A percentile compares a stretch with the other conserved stretches of the same genome.
Evolutionary conservation across 371 early-diverging fungal species (phyloP).

Genomic region (Syncephalastrum racemosum): DNA sequence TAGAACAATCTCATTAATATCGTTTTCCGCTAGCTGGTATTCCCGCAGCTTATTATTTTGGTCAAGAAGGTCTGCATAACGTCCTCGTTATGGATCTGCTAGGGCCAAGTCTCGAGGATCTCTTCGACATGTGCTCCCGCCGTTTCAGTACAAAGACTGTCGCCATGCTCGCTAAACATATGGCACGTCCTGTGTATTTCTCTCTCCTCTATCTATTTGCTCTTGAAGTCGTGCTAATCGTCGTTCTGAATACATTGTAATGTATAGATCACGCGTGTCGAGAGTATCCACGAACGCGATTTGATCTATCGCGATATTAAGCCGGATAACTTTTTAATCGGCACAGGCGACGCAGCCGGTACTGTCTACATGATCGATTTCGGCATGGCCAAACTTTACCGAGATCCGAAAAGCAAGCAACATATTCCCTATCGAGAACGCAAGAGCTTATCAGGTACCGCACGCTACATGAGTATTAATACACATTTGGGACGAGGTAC

Average conservation of each 20-base stretch:
- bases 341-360: constrained; percentile 56
- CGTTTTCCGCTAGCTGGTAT: constrained; percentile 60
- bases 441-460: constrained; percentile 86
- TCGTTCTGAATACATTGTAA: neutral
- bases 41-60: constrained; percentile 88
- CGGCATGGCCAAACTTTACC: constrained; percentile 89
- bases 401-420: constrained; percentile 76
- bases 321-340: constrained; percentile 96
- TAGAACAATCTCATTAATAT: neutral
- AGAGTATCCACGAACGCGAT: constrained; percentile 91
- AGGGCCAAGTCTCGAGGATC: constrained; percentile 94
- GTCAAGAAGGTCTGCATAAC: constrained; percentile 91
- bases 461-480: constrained; percentile 90
- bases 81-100: constrained; percentile 94
- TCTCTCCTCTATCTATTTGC: neutral
- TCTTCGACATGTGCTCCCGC: constrained; percentile 91
- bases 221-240: neutral
- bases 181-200: constrained; percentile 53
- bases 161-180: constrained; percentile 93
- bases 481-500: constrained; percentile 76
- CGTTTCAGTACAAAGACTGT: constrained; percentile 92
- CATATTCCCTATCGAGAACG: constrained; percentile 83
- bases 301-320: constrained; percentile 98
- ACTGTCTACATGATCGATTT: constrained; percentile 79
- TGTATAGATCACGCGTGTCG: constrained; percentile 76